Evolutionary conservation across 495 filamentous ascomycete genomes (phyloP).

Genomic region (Penicillium canariense): DNA sequence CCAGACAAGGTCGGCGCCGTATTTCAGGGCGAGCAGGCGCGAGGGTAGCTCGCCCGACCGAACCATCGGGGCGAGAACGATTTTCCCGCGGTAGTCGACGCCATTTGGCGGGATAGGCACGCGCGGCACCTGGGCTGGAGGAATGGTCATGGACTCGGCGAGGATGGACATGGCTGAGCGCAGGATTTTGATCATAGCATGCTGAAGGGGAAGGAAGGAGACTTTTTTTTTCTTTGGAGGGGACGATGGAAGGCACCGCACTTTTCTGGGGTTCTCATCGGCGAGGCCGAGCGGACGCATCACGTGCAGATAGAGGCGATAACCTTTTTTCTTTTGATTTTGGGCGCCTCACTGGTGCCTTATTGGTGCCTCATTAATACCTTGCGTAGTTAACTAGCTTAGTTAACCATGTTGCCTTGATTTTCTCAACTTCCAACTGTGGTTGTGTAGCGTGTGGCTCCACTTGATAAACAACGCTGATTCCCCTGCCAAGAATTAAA

Average conservation of each 20-base stretch:
- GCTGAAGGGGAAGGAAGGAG: conserved; percentile 10
- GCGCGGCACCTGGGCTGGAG: conserved; percentile 32
- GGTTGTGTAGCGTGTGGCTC: background rate
- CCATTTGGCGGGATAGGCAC: conserved; percentile 84
- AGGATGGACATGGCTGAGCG: conserved; percentile 55
- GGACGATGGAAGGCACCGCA: conserved; percentile 2
- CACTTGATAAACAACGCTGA: background rate
- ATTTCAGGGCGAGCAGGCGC: conserved; percentile 81
- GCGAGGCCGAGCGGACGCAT: conserved; percentile 19
- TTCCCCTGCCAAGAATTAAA: background rate
- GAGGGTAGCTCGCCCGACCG: conserved; percentile 91
- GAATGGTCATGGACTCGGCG: conserved; percentile 33
- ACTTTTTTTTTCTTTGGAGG: conserved; percentile 8
- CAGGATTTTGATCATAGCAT: conserved; percentile 47
- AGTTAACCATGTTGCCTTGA: too few species aligned
- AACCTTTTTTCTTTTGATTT: conserved; percentile 11
- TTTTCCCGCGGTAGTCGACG: conserved; percentile 88
- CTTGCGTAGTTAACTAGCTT: background rate
- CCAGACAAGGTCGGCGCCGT: conserved; percentile 97
- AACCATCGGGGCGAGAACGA: conserved; percentile 97
- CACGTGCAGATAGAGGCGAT: conserved; percentile 33
- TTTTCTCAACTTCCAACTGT: background rate
- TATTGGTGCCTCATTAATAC: background rate
- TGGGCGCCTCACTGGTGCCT: background rate
- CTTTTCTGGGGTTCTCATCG: conserved; percentile 8